Conservation (phyloP, 305 asterid species). For the Solanum hybrid region DNA sequence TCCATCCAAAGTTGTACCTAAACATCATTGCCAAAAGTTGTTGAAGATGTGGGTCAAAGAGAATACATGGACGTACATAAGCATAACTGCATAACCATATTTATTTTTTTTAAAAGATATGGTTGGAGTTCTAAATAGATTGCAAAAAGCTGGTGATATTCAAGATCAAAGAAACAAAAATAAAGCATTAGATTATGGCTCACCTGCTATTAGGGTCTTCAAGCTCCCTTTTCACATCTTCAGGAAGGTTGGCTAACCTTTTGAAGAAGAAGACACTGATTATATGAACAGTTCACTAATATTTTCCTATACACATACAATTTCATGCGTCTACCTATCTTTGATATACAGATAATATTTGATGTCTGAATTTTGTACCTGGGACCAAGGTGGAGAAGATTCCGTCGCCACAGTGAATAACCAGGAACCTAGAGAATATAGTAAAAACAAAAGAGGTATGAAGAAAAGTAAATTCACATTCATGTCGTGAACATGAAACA, state of each 20-base stretch:
- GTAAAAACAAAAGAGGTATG: not conserved
- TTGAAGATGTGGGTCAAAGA: conserved; percentile 1
- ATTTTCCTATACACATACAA: not conserved
- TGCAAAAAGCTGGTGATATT: not conserved
- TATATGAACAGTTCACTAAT: not conserved
- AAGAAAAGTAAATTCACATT: not conserved
- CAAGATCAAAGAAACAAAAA: not conserved
- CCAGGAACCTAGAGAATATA: conserved; percentile 65
- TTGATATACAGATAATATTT: not conserved
- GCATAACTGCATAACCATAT: not conserved
- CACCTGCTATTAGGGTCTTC: conserved; percentile 87
- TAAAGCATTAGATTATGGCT: not conserved
- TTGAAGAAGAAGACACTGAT: not conserved
- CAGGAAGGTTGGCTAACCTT: conserved; percentile 79
- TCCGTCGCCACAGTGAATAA: conserved; percentile 54
- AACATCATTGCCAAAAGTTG: conserved; percentile 12
- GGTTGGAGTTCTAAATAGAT: not conserved
- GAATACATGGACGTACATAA: not conserved
- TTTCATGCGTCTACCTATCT: not conserved
- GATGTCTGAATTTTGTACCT: conserved; percentile 33
- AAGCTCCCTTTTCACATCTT: conserved; percentile 46
- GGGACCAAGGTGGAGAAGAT: conserved; percentile 74
- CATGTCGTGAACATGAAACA: not conserved
- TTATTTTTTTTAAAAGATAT: not conserved
- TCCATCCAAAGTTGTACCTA: conserved; percentile 96